Evolutionary conservation across 2,329 filamentous ascomycete species (phyloP), one percentile per base, ranked within the genome.

Genomic region (Diaporthe sp.): DNA sequence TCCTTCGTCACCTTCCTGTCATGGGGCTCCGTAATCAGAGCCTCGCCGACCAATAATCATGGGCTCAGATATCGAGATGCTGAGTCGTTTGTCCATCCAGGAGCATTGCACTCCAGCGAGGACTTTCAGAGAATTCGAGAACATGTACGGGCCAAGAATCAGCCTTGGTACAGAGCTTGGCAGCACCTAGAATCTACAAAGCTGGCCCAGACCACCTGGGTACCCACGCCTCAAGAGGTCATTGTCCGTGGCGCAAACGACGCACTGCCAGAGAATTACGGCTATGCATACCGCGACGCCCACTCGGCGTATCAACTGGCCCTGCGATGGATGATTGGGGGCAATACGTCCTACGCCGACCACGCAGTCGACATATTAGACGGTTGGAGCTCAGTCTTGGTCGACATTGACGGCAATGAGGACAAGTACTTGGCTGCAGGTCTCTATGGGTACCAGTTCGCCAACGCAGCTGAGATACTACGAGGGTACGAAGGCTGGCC

Each of bases 361-460:
- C 77, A 82, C 0, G 82, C 82, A 1, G 77, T 79, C 35, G 76
- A 74, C 28, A 82, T 84, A 67, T 75, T 85, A 19, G 79, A 82
- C 69, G 80, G 77, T 4, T 85, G 83, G 83, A 76, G 76, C 55
- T 77, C 76, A 4, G 83, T 82, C 1, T 73, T 85, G 12, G 81
- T 76, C 5, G 69, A n/a, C 7, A 80, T 85, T 40, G 70, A 67
- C 28, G 83, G 83, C 0, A 80, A 61, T 28, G 75, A 77, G 15
- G 83, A 85, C 74, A 80, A 77, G 35, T 82, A 77, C 72, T 80
- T 85, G 12, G 82, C 82, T 0, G 77, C 82, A 0, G 83, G 83
- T 0, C 72, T 85, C 1, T 83, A 85, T 60, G 83, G 84, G 0
- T 87, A 85, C 75, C 78, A 85, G 69, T 78, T 85, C 30, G 83